phyloP scores from a whole-genome alignment of 2,329 filamentous ascomycete genomes.

The Diplodia scrobiculata region DNA sequence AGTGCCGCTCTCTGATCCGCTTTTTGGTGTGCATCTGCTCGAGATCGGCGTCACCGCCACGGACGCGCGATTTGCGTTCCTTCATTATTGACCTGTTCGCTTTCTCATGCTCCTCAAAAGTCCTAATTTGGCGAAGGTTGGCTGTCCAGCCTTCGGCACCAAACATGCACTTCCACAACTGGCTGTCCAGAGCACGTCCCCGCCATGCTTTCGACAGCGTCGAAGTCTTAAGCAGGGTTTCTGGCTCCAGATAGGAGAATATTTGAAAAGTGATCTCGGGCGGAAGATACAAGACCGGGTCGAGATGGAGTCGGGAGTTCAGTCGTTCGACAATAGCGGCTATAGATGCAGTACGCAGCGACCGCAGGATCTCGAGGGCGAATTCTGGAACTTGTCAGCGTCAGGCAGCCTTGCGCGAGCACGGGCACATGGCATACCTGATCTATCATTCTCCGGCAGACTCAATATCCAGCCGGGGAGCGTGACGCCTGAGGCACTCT shows the following conservation, averaged over 20 bases:
- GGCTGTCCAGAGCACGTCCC: constrained; percentile 74
- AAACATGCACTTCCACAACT: constrained; percentile 84
- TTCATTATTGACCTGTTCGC: constrained; percentile 43
- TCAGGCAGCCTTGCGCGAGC: constrained; percentile 14
- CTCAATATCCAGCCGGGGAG: constrained; percentile 60
- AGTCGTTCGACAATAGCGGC: constrained; percentile 78
- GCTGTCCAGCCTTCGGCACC: constrained; percentile 82
- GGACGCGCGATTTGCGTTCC: constrained; percentile 50
- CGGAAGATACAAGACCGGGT: constrained; percentile 83
- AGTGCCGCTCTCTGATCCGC: constrained; percentile 52
- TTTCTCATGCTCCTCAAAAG: constrained; percentile 63
- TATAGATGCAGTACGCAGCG: constrained; percentile 77
- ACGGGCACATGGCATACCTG: constrained; percentile 49
- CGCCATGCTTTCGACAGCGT: constrained; percentile 82
- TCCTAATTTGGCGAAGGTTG: constrained; percentile 63
- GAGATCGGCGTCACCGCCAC: constrained; percentile 27
- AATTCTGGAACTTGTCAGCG: constrained; percentile 61
- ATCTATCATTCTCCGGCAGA: constrained; percentile 58
- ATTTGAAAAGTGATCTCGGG: constrained; percentile 89
- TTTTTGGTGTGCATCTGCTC: constrained; percentile 54
- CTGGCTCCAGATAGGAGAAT: constrained; percentile 79
- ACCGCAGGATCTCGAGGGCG: constrained; percentile 74
- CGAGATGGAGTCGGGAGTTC: constrained; percentile 83
- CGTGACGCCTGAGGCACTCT: constrained; percentile 44
- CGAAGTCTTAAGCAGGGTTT: constrained; percentile 77